Percentiles rank a stretch among this genome's conserved stretches.
phyloP scores from a whole-genome alignment of 78 protist species.

The Anaeramoeba ignava region DNA sequence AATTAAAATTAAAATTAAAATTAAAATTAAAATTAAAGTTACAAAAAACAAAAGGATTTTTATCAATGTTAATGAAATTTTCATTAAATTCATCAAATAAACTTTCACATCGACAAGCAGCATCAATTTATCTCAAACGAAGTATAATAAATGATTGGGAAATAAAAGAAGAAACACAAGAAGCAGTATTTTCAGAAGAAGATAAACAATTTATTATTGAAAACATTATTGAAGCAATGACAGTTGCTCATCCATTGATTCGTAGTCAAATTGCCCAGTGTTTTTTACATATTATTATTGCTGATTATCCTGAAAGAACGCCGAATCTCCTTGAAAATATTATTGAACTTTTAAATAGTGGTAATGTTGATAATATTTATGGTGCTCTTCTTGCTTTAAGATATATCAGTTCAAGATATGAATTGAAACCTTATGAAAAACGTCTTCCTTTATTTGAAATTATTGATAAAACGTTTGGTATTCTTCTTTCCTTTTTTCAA shows the following conservation, averaged over 20 bases:
- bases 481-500: no score
- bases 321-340: background rate
- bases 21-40: no score
- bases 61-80: no score
- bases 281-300: background rate
- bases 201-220: background rate
- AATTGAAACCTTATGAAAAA: background rate
- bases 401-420: background rate
- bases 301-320: background rate
- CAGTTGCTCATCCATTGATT: background rate
- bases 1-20: no score
- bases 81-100: no score
- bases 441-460: no score
- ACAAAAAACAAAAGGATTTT: no score
- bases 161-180: no score
- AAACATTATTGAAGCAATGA: background rate
- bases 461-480: no score
- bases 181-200: no score
- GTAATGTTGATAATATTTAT: background rate
- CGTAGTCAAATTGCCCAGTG: background rate
- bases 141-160: background rate
- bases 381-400: background rate
- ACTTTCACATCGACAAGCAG: background rate
- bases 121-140: background rate
- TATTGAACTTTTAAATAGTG: background rate